Evolutionary conservation across 805 yeast genomes (phyloP).

Genomic region (Pachysolen tannophilus): DNA sequence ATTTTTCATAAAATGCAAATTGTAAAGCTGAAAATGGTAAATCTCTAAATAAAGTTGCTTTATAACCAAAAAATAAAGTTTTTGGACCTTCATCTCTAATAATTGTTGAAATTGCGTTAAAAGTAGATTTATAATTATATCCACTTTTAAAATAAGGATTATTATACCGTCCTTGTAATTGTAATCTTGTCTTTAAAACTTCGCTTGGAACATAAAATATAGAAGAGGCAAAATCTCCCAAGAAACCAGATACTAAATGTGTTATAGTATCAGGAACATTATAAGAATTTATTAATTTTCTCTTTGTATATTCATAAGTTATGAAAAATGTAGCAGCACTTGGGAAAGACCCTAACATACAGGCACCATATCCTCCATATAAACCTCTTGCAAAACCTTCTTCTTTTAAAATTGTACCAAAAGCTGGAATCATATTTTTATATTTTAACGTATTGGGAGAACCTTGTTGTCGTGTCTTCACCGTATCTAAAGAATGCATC

Average conservation of each 20-base stretch:
- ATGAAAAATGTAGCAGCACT: slow-evolving; percentile 92
- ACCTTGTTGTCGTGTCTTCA: slow-evolving; percentile 97
- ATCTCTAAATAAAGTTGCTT: slow-evolving; percentile 88
- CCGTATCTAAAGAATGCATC: slow-evolving; percentile 96
- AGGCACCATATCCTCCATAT: slow-evolving; percentile 90
- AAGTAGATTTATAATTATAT: slow-evolving; percentile 73
- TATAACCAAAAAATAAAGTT: slow-evolving; percentile 84
- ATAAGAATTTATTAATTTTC: slow-evolving; percentile 55
- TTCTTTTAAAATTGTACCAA: slow-evolving; percentile 61
- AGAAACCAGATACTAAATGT: slow-evolving; percentile 76
- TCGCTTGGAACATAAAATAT: slow-evolving; percentile 92
- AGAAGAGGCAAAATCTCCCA: slow-evolving; percentile 91
- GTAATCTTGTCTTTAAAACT: slow-evolving; percentile 87
- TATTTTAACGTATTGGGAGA: slow-evolving; percentile 64
- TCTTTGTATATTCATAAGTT: slow-evolving; percentile 77
- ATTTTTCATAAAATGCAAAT: slow-evolving; percentile 89
- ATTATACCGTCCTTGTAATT: slow-evolving; percentile 82
- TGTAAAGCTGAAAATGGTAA: slow-evolving; percentile 94
- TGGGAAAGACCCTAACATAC: slow-evolving; percentile 88
- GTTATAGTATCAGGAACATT: slow-evolving; percentile 70
- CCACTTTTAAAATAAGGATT: slow-evolving; percentile 76
- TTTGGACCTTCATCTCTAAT: slow-evolving; percentile 60
- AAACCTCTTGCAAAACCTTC: slow-evolving; percentile 84
- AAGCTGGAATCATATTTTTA: slow-evolving; percentile 68
- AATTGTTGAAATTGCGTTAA: slow-evolving; percentile 64